Conservation (phyloP, 2,329 filamentous ascomycete genomes). For the Beauveria australis region DNA sequence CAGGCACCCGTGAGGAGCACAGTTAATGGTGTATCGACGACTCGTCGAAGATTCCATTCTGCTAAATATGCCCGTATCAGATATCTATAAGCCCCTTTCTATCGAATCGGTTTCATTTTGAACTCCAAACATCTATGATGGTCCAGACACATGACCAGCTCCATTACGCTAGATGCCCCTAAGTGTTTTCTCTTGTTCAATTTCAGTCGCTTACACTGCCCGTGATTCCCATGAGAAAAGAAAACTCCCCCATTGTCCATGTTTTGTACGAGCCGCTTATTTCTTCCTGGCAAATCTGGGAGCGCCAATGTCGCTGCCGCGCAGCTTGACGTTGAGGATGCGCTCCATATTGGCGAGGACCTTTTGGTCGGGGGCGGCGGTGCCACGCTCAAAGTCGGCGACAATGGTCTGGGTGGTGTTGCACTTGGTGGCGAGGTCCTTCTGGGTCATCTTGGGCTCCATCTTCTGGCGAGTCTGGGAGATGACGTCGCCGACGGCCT, state of each 20-base stretch:
- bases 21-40: constrained; percentile 4
- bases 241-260: not conserved
- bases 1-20: not conserved
- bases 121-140: constrained; percentile 7
- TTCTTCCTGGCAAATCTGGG: constrained; percentile 73
- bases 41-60: constrained; percentile 2
- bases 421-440: constrained; percentile 76
- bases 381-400: constrained; percentile 77
- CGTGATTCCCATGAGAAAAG: constrained; percentile 10
- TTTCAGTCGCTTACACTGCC: constrained; percentile 9
- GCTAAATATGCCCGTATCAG: constrained; percentile 9
- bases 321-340: constrained; percentile 78
- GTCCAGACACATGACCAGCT: not conserved
- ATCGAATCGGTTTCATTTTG: constrained; percentile 2
- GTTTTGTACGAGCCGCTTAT: constrained; percentile 19
- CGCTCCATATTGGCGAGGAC: constrained; percentile 70
- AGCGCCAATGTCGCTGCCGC: constrained; percentile 76
- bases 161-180: not conserved
- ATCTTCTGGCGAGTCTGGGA: constrained; percentile 68
- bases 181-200: not conserved
- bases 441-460: constrained; percentile 94
- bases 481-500: constrained; percentile 75
- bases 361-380: constrained; percentile 75
- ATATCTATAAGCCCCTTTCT: constrained; percentile 11
- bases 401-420: constrained; percentile 77